Percentiles rank a stretch among this genome's conserved stretches.
phyloP scores from a whole-genome alignment of 2,329 filamentous ascomycete species.

The Stenocarpella maydis region DNA sequence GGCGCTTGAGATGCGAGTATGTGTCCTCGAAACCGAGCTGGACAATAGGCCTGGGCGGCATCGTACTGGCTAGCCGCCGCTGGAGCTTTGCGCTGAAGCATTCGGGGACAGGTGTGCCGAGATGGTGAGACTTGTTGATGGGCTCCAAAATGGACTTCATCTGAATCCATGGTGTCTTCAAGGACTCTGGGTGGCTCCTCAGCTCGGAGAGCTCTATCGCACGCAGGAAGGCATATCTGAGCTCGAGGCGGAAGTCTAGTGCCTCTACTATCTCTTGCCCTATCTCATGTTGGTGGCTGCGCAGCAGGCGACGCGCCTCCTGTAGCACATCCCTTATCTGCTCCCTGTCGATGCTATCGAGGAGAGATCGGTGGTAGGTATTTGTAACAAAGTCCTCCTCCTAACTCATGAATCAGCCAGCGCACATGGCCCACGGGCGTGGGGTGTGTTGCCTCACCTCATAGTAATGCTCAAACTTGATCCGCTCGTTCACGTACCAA shows the following conservation, averaged over 20 bases:
- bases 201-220: constrained; percentile 59
- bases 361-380: constrained; percentile 81
- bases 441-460: constrained; percentile 65
- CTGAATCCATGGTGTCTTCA: constrained; percentile 60
- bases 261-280: constrained; percentile 58
- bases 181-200: constrained; percentile 54
- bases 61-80: constrained; percentile 89
- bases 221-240: constrained; percentile 70
- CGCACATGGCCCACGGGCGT: not conserved
- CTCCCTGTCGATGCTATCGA: constrained; percentile 68
- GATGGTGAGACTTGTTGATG: constrained; percentile 65
- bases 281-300: constrained; percentile 49
- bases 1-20: constrained; percentile 70
- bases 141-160: constrained; percentile 59
- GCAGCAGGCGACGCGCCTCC: constrained; percentile 62
- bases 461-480: constrained; percentile 87
- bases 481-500: constrained; percentile 77
- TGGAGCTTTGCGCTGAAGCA: constrained; percentile 92
- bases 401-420: constrained; percentile 51
- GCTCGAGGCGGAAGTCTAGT: constrained; percentile 69
- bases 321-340: constrained; percentile 64
- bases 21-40: constrained; percentile 77
- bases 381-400: constrained; percentile 98
- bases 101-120: constrained; percentile 74
- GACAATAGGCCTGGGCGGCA: constrained; percentile 91